phyloP scores from a whole-genome alignment of 2,329 filamentous ascomycete species.

The Coniochaeta sp. region DNA sequence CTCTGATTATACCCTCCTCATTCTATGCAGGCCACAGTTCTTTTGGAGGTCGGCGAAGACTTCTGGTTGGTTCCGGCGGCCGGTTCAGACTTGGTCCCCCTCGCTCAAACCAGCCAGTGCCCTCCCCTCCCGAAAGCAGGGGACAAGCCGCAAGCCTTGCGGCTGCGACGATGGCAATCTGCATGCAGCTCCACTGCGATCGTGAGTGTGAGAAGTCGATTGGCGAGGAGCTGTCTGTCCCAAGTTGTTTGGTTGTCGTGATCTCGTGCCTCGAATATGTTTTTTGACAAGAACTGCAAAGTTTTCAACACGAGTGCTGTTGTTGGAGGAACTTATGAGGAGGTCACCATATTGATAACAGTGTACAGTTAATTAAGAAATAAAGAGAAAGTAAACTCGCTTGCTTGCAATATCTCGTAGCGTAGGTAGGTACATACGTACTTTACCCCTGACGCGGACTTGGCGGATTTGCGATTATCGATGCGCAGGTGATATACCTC shows the following conservation, averaged over 20 bases:
- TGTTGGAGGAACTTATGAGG: neutral
- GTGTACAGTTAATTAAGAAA: too few relatives aligned
- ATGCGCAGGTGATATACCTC: neutral
- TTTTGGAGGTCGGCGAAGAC: neutral
- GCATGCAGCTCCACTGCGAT: neutral
- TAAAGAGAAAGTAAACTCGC: too few relatives aligned
- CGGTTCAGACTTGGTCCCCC: neutral
- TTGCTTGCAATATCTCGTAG: too few relatives aligned
- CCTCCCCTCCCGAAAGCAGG: neutral
- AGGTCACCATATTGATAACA: too few relatives aligned
- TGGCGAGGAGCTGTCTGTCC: neutral
- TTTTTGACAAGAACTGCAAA: neutral
- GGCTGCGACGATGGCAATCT: neutral
- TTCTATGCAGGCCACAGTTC: neutral
- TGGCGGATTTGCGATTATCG: neutral
- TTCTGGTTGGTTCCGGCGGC: neutral
- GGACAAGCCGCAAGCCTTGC: neutral
- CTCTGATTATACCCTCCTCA: neutral
- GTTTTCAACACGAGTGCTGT: neutral
- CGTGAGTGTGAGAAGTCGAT: neutral
- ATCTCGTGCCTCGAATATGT: neutral
- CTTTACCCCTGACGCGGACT: neutral
- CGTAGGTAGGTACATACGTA: too few relatives aligned
- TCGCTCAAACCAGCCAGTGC: neutral
- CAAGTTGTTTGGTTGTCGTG: neutral